Evolutionary conservation across 1,284 basidiomycete genomes (phyloP), one percentile per base, ranked within the genome.

Genomic region (Cutaneotrichosporon daszewskae): DNA sequence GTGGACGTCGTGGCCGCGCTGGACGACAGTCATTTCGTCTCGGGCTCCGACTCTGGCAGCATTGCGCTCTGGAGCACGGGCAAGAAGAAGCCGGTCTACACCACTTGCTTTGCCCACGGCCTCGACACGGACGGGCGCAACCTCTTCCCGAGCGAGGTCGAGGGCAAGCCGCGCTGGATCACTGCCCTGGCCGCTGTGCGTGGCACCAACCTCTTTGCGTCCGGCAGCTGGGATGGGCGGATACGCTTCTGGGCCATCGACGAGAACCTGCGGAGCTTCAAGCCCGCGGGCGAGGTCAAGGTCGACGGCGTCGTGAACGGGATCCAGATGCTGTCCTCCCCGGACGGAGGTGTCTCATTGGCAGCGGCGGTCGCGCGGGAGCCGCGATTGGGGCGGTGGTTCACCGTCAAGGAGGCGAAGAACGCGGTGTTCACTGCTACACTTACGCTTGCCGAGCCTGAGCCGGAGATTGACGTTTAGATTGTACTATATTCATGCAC

Each of bases 51-150:
- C 66, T 90, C 85, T 60, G 94, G 95, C 1, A 85, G 88, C 5
- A 83, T 98, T 60, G 85, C 81, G 52, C 76, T 99, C 6, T 99
- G 94, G 92, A 80, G 79, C 27, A 87, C 83, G n/a, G 80, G 81
- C 49, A 95, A 92, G 76, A 97, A 98, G 77, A 98, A 98, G 72
- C 89, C 94, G 0, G 74, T 95, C 37, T 96, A 85, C 68, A 87
- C 82, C 0, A 77, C 84, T 37, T 75, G 84, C 5, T 74, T 94
- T 31, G 87, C 89, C 2, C 94, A 99, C 67, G 95, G 95, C 2
- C 37, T 58, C 34, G 60, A 60, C 20, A 50, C 32, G 19, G 42
- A 45, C 22, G 43, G 42, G 3, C 40, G 44, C 40, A 49, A 60
- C 41, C 27, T 38, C 22, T 73, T 90, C 40, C 75, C 76, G 14